These are phyloP conservation scores for Sporothrix dimorphospora DNA, from an alignment of 2,329 filamentous ascomycete genomes.

Conservation along the genomic window DNA sequence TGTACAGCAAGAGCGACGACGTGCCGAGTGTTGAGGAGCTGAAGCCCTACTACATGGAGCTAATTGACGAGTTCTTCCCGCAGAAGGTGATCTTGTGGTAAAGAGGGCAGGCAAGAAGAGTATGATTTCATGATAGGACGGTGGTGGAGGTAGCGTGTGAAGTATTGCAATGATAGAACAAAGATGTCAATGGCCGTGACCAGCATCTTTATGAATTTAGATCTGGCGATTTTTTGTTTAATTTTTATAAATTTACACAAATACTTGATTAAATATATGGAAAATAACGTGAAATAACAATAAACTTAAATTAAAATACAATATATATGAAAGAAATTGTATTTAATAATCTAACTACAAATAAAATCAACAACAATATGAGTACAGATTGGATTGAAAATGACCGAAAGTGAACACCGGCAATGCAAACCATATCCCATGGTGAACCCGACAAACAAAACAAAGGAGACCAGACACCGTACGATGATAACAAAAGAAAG, in stretches of 20 bases:
- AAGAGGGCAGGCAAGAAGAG: neutral
- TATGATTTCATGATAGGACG: neutral
- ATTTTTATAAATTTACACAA: neutral
- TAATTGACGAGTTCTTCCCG: slow-evolving; percentile 76
- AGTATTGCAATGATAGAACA: neutral
- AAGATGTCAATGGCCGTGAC: neutral
- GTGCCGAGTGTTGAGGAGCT: slow-evolving; percentile 75
- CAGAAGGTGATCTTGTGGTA: slow-evolving; percentile 71
- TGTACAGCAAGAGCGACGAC: slow-evolving; percentile 89
- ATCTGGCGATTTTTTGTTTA: neutral
- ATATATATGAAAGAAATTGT: neutral
- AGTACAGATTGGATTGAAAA: slow-evolving; percentile 17
- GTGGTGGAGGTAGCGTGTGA: neutral
- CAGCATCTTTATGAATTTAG: neutral
- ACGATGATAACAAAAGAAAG: neutral
- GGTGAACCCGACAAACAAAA: neutral
- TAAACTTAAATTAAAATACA: neutral
- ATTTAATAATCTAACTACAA: neutral
- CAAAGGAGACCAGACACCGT: neutral
- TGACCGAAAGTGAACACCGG: slow-evolving; percentile 1
- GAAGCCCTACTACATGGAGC: slow-evolving; percentile 76
- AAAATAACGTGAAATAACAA: neutral
- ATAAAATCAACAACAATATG: neutral
- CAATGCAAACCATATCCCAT: slow-evolving; percentile 18
- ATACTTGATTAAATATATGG: neutral